These are phyloP conservation scores for Eucalyptus curtisii DNA, from an alignment of 345 rosid species.

Conservation along the genomic window DNA sequence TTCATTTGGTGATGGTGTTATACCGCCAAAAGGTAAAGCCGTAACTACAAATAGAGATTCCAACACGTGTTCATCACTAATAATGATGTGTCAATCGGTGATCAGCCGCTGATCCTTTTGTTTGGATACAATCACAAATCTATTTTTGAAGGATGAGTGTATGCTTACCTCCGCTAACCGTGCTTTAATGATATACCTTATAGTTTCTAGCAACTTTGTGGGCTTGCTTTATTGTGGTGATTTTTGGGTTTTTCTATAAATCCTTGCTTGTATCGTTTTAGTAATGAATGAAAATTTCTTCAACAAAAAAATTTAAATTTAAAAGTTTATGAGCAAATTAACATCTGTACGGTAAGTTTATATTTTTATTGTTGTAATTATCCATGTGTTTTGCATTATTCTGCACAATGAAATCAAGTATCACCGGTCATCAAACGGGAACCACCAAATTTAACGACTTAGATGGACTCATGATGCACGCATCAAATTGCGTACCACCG, in stretches of 20 bases:
- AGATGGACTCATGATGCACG: not conserved
- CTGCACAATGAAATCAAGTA: not conserved
- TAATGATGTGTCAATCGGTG: not conserved
- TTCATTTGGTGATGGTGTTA: accelerated
- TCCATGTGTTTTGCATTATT: not conserved
- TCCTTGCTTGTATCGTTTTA: too few relatives aligned
- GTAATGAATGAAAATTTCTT: not conserved
- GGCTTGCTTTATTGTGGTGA: not conserved
- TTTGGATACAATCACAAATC: not conserved
- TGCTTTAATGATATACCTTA: not conserved
- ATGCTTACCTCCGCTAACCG: not conserved
- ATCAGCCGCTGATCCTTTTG: accelerated
- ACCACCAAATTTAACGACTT: not conserved
- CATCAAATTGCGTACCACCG: not conserved
- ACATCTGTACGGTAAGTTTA: not conserved
- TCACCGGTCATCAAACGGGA: not conserved
- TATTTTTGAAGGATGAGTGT: not conserved
- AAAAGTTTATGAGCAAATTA: accelerated
- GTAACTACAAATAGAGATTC: accelerated
- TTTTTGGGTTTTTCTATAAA: not conserved
- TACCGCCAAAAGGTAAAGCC: accelerated
- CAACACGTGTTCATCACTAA: accelerated
- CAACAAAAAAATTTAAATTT: not conserved
- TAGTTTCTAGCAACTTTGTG: not conserved
- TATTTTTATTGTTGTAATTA: not conserved